phyloP scores from a whole-genome alignment of 306 rosid species.

The Trifolium subterraneum region DNA sequence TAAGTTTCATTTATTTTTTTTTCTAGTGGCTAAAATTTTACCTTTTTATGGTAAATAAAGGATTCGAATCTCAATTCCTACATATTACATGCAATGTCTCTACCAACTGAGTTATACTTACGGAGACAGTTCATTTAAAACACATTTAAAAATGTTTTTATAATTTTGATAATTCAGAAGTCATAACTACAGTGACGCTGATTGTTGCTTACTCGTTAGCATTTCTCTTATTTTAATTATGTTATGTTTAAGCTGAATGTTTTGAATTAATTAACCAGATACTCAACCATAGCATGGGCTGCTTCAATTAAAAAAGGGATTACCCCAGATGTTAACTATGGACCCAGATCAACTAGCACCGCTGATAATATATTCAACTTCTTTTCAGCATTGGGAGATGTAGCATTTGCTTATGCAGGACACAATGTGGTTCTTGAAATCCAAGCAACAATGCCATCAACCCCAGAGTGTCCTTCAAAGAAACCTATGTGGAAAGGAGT shows the following conservation, averaged over 20 bases:
- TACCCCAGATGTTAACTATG: conserved; percentile 49
- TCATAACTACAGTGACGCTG: too few relatives aligned
- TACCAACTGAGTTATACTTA: too few relatives aligned
- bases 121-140: too few relatives aligned
- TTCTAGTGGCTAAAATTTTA: too few relatives aligned
- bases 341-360: neutral
- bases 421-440: conserved; percentile 89
- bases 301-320: conserved; percentile 58
- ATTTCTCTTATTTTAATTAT: neutral
- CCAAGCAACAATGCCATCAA: conserved; percentile 94
- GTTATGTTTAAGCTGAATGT: neutral
- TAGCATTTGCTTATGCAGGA: conserved; percentile 94
- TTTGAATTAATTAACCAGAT: conserved; percentile 46
- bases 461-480: conserved; percentile 75
- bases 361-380: conserved; percentile 50
- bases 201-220: too few relatives aligned
- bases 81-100: too few relatives aligned
- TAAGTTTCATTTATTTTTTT: too few relatives aligned
- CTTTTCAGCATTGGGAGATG: conserved; percentile 71
- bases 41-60: too few relatives aligned
- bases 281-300: conserved; percentile 81
- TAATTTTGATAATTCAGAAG: too few relatives aligned
- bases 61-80: too few relatives aligned
- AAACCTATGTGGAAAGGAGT: conserved; percentile 92
- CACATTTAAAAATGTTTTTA: too few relatives aligned